Evolutionary conservation across 2,329 filamentous ascomycete genomes (phyloP).

Genomic region (Trichophyton rubrum): DNA sequence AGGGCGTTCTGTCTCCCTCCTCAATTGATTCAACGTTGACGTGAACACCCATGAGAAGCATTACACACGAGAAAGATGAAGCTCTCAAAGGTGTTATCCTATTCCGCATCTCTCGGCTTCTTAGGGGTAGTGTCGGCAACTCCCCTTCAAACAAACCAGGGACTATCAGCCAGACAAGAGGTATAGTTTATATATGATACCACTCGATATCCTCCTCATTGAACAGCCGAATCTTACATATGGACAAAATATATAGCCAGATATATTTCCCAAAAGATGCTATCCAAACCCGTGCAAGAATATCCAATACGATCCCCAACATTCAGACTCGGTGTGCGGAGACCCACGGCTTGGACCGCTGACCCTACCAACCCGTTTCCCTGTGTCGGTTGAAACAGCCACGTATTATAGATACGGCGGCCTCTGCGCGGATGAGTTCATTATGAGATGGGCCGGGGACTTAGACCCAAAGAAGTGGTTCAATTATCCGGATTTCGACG

Average conservation of each 20-base stretch:
- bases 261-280: neutral
- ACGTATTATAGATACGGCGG: neutral
- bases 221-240: neutral
- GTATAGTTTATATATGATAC: neutral
- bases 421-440: neutral
- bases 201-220: neutral
- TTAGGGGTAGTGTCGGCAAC: neutral
- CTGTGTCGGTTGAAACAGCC: neutral
- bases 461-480: neutral
- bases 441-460: slow-evolving; percentile 1
- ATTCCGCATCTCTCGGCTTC: neutral
- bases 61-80: neutral
- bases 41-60: too few species aligned
- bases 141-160: neutral
- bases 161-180: neutral
- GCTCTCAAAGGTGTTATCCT: neutral
- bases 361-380: neutral
- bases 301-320: neutral
- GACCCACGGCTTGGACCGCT: neutral
- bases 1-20: too few species aligned
- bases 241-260: neutral
- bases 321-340: neutral
- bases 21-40: too few species aligned
- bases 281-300: slow-evolving; percentile 1
- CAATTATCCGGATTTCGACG: neutral